phyloP scores from a whole-genome alignment of 768 basidiomycete species.

The Dioszegia crocea region DNA sequence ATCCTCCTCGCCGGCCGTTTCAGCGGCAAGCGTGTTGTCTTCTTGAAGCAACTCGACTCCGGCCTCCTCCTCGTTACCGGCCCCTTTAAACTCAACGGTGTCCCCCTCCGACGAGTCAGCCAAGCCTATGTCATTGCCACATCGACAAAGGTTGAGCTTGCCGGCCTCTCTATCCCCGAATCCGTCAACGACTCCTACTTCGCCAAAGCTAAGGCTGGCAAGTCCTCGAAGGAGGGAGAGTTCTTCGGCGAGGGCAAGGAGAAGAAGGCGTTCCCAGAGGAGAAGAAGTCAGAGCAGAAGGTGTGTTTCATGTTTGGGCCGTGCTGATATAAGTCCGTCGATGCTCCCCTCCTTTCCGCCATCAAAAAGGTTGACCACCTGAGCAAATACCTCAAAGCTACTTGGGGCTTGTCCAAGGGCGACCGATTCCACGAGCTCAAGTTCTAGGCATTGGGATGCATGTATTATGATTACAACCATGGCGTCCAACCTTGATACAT shows the following conservation, averaged over 20 bases:
- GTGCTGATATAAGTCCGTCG: conserved; percentile 37
- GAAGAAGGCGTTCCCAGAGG: conserved; percentile 78
- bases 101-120: conserved; percentile 94
- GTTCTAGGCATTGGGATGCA: conserved; percentile 58
- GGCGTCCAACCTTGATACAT: conserved; percentile 90
- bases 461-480: conserved; percentile 60
- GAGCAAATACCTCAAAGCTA: conserved; percentile 84
- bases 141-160: conserved; percentile 84
- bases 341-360: conserved; percentile 64
- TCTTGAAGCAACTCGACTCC: conserved; percentile 83
- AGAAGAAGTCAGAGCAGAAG: conserved; percentile 89
- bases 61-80: conserved; percentile 94
- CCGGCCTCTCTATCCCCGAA: conserved; percentile 61
- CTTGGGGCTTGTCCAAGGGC: conserved; percentile 92
- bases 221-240: conserved; percentile 84
- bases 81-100: conserved; percentile 95
- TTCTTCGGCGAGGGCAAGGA: conserved; percentile 92
- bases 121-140: conserved; percentile 99
- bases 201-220: conserved; percentile 68
- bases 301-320: conserved; percentile 45
- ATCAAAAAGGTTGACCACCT: conserved; percentile 88
- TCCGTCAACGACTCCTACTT: conserved; percentile 95
- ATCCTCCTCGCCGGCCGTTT: conserved; percentile 97
- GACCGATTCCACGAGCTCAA: conserved; percentile 92
- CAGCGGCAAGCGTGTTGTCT: conserved; percentile 97